Evolutionary conservation across 805 yeast species (phyloP).

Genomic region (Sugiyamaella qingdaonensis): DNA sequence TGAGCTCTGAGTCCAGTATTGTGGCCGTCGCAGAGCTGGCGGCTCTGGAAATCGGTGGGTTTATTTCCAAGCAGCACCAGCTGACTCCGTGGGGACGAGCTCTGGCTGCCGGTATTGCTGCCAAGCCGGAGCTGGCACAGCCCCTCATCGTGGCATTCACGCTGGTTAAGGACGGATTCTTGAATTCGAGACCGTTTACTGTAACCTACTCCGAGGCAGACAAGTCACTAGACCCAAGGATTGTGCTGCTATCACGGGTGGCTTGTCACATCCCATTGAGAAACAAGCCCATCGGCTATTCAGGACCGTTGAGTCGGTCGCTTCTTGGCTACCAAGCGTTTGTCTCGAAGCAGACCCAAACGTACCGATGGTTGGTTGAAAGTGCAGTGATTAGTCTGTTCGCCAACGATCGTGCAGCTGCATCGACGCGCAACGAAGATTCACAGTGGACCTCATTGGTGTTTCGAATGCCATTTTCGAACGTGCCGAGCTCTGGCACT

Average conservation of each 20-base stretch:
- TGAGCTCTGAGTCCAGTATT: constrained; percentile 48
- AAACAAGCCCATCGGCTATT: constrained; percentile 52
- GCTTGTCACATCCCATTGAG: constrained; percentile 44
- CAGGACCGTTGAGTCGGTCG: constrained; percentile 67
- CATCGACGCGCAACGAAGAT: constrained; percentile 41
- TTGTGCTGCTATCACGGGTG: constrained; percentile 45
- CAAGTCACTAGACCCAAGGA: constrained; percentile 28
- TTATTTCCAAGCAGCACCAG: constrained; percentile 38
- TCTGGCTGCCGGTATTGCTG: constrained; percentile 33
- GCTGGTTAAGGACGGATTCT: constrained; percentile 23
- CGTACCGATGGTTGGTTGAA: constrained; percentile 53
- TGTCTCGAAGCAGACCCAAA: constrained; percentile 47
- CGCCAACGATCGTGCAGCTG: constrained; percentile 51
- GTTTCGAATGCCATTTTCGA: constrained; percentile 57
- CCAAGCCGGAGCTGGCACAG: constrained; percentile 15
- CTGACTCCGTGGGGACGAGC: constrained; percentile 51
- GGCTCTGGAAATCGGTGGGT: constrained; percentile 47
- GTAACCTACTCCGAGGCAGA: constrained; percentile 41
- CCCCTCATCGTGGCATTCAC: constrained; percentile 25
- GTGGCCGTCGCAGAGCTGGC: constrained; percentile 55
- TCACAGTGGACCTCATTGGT: constrained; percentile 58
- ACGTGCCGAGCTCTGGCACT: constrained; percentile 56
- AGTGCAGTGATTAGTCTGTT: constrained; percentile 47
- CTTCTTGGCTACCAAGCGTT: constrained; percentile 65
- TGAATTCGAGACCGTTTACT: constrained; percentile 30